Evolutionary conservation across 179 eudicot genomes (phyloP).

Genomic region (Patellifolia procumbens): DNA sequence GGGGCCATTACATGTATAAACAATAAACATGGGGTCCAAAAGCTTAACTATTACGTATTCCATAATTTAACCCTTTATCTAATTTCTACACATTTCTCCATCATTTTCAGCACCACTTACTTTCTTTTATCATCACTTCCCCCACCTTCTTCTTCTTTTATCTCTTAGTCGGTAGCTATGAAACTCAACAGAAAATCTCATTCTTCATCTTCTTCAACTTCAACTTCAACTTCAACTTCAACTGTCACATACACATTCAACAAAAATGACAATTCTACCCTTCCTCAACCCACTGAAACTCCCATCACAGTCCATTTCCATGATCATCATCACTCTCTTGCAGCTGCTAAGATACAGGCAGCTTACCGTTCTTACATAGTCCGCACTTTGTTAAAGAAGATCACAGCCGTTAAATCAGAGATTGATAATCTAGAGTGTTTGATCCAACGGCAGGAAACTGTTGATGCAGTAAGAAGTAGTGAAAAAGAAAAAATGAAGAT

Average conservation of each 20-base stretch:
- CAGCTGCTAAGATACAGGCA: constrained; percentile 74
- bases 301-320: constrained; percentile 42
- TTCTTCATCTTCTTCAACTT: constrained; percentile 31
- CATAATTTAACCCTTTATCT: constrained; percentile 12
- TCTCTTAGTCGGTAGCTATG: constrained; percentile 33
- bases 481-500: constrained; percentile 56
- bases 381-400: constrained; percentile 51
- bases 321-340: constrained; percentile 33
- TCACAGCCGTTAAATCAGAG: constrained; percentile 49
- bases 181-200: constrained; percentile 36
- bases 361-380: constrained; percentile 56
- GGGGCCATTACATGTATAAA: too few relatives aligned
- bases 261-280: constrained; percentile 39
- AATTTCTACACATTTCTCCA: not conserved
- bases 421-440: constrained; percentile 48
- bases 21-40: constrained; percentile 19
- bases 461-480: constrained; percentile 56
- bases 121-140: constrained; percentile 9
- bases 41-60: constrained; percentile 16
- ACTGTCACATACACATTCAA: constrained; percentile 38
- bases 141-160: not conserved
- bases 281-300: constrained; percentile 33
- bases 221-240: constrained; percentile 37
- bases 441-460: constrained; percentile 91
- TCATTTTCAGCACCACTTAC: not conserved